Percentiles rank a stretch among this genome's conserved stretches.
Conservation (phyloP, 371 early-diverging fungal genomes). For the Mortierella sp. region DNA sequence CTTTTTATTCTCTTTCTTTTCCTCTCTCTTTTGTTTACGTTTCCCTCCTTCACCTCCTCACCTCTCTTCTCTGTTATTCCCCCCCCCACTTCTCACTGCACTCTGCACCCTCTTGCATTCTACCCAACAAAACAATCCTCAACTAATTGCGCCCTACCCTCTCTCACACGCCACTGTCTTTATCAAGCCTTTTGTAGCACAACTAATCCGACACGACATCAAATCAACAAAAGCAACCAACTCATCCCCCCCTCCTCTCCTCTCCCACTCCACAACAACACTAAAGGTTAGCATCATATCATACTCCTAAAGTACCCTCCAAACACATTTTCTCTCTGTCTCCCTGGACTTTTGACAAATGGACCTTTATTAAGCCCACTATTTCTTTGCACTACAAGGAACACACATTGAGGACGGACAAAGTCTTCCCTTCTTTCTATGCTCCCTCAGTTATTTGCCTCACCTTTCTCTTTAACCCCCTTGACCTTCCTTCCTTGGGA, state of each 20-base stretch:
- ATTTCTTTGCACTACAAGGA: not conserved
- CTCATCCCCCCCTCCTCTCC: not conserved
- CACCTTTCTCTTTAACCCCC: too few relatives aligned
- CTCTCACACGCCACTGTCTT: not conserved
- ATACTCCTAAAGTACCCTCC: not conserved
- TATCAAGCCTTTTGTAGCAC: not conserved
- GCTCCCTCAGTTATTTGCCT: too few relatives aligned
- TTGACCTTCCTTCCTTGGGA: too few relatives aligned
- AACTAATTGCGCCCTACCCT: not conserved
- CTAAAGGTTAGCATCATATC: conserved; percentile 2
- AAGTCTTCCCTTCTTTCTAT: not conserved
- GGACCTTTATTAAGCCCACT: not conserved
- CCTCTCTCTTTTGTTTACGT: too few relatives aligned
- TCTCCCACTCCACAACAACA: not conserved
- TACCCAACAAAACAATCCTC: not conserved
- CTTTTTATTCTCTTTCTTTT: not conserved
- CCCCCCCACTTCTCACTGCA: not conserved
- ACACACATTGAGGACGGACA: not conserved
- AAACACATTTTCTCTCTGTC: conserved; percentile 1
- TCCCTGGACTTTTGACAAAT: not conserved
- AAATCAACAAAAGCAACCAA: not conserved
- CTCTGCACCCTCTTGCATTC: conserved; percentile 9
- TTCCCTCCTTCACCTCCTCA: too few relatives aligned
- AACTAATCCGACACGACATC: not conserved
- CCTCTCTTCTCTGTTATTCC: not conserved